Base-by-base conservation (phyloP, 495 filamentous ascomycete genomes). In the Elaphomyces granulatus region DNA sequence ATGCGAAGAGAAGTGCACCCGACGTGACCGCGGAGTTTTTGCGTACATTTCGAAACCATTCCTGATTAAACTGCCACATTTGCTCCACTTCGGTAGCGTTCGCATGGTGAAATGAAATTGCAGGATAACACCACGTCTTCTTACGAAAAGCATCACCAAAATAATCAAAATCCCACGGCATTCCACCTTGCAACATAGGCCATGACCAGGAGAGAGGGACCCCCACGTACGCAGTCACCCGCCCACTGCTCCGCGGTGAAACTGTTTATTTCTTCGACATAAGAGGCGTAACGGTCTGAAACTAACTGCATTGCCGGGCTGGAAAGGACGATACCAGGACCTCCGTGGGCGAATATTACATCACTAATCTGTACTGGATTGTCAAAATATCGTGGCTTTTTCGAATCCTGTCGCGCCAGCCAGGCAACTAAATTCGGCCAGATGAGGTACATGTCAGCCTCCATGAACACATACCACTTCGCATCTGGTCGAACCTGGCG, bases 401-500 rank as follows among this genome's bases (percentile, higher is more conserved):
- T 53, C 14, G 67, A 52, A 38, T 77, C 63, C 43, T 78, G 60
- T 28, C 53, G 51, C 23, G 52, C 50, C 21, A 80, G 53, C 75
- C 75, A 81, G 18, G 58, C 52, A 20, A 75, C 54, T 32, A 79
- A 46, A 33, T 72, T 81, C 16, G 68, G 55, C 75, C 75, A 81
- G 8, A 77, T 65, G 36, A 78, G 58, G 46, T 77, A 78, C 3
- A 77, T 78, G 53, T 81, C 78, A 6, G 76, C 76, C 38, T 81
- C 78, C 54, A 81, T 72, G 49, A 81, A 79, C 34, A 81, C 49
- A 48, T 75, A 83, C 74, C 76, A 83, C 42, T 78, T 70, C 15
- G 69, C 68, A 34, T 66, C 52, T 12, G 67, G 66, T 23, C 61
- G 61, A 32, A 52, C 40, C 7, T 44, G 45, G 32, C 66, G 58